Conservation (phyloP, 2,329 filamentous ascomycete species). For the Curvularia lunata region DNA sequence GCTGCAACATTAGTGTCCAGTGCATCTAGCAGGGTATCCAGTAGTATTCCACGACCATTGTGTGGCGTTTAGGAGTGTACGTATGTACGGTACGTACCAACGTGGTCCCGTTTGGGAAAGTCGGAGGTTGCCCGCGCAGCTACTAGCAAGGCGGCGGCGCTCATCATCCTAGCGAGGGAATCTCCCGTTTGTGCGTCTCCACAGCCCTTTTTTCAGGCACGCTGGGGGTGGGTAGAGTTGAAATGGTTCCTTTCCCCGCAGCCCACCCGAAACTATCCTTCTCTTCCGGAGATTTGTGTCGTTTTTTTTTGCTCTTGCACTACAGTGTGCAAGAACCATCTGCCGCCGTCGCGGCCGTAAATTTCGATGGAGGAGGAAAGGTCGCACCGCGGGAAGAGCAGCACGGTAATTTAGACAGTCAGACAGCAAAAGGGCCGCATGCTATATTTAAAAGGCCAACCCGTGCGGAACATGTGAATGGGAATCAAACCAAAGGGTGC, state of each 20-base stretch:
- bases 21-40: neutral
- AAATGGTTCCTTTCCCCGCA: neutral
- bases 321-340: neutral
- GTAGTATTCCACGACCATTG: no score
- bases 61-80: neutral
- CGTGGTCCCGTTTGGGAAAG: constrained; percentile 9
- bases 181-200: constrained; percentile 1
- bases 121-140: constrained; percentile 4
- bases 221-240: no score
- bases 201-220: neutral
- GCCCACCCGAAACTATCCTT: no score
- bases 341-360: neutral
- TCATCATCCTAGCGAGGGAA: constrained; percentile 2
- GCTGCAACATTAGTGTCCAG: constrained; percentile 2
- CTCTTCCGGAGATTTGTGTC: neutral
- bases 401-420: no score
- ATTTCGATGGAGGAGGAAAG: neutral
- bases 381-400: neutral
- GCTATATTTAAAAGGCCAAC: neutral
- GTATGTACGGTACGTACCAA: neutral
- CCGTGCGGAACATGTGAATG: neutral
- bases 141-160: constrained; percentile 1
- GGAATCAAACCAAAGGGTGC: constrained; percentile 1
- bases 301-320: neutral
- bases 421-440: neutral